Percentiles rank a stretch among this genome's conserved stretches.
Evolutionary conservation across 257 asterid species (phyloP).

Genomic region (Scutellaria barbata): DNA sequence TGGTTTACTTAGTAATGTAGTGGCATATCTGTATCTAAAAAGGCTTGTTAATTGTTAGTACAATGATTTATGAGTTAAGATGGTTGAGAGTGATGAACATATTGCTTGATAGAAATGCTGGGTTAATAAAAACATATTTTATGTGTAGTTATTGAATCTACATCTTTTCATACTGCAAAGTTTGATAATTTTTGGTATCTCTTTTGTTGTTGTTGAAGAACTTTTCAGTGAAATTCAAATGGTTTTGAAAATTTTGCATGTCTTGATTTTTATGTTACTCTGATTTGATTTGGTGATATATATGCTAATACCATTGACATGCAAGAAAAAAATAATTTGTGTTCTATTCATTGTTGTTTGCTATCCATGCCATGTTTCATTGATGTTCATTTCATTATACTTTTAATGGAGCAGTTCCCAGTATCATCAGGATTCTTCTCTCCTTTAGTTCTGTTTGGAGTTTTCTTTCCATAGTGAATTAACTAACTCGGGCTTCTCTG

Average conservation of each 20-base stretch:
- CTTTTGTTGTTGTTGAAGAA: background rate
- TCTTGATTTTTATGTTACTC: background rate
- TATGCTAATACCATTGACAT: background rate
- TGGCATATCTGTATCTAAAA: background rate
- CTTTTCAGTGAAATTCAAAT: background rate
- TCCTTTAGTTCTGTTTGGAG: background rate
- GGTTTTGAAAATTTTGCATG: slow-evolving; percentile 3
- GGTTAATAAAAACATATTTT: background rate
- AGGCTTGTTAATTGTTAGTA: background rate
- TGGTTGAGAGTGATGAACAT: background rate
- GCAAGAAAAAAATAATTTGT: background rate
- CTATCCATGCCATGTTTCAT: background rate
- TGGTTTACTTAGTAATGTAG: slow-evolving; percentile 10
- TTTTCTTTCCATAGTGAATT: slow-evolving; percentile 8
- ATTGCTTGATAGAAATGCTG: slow-evolving; percentile 10
- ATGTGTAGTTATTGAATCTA: background rate
- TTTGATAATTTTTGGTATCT: background rate
- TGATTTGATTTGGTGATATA: background rate
- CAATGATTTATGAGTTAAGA: background rate
- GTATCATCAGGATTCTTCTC: background rate
- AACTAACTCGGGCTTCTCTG: slow-evolving; percentile 7
- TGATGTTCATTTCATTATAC: background rate
- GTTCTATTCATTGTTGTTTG: background rate
- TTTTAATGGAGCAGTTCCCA: slow-evolving; percentile 8
- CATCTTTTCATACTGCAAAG: background rate